Evolutionary conservation across 78 protist genomes (phyloP).

Genomic region (slime mould (Dictyostelium discoideum)): dicty_2.7 NC_007090.3:371001-371500

Average conservation of each 20-base stretch:
- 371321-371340: neutral
- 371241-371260: neutral
- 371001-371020: neutral
- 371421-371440: neutral
- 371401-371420: neutral
- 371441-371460: neutral
- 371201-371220: neutral
- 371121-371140: neutral
- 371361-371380: neutral
- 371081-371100: neutral
- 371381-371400: neutral
- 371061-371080: no score
- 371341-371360: neutral
- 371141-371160: neutral
- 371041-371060: neutral
- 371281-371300: no score
- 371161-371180: neutral
- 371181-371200: neutral
- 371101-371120: neutral
- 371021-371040: neutral
- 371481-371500: neutral
- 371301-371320: neutral
- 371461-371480: neutral
- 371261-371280: neutral
- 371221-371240: neutral